These are phyloP conservation scores for Babesia ovata DNA, from an alignment of 169 alveolate genomes.

Conservation along the genomic window DNA sequence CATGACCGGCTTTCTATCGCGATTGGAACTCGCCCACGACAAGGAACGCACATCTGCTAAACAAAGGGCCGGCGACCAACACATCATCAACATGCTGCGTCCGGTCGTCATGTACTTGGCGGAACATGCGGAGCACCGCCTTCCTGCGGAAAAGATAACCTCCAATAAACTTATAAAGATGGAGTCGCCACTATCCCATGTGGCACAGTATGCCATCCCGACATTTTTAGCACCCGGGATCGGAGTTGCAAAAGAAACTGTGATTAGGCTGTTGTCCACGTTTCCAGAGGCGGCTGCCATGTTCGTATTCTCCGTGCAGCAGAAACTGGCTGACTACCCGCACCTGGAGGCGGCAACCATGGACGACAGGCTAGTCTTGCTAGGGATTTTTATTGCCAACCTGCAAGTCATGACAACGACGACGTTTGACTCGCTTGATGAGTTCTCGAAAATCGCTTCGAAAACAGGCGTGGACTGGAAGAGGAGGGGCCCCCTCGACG, in stretches of 20 bases:
- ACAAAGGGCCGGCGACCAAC: background rate
- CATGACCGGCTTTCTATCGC: background rate
- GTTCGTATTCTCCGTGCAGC: conserved; percentile 22
- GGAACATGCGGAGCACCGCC: background rate
- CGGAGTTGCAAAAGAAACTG: conserved; percentile 16
- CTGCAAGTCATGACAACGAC: conserved; percentile 25
- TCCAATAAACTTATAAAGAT: conserved; percentile 2
- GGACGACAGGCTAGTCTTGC: conserved; percentile 19
- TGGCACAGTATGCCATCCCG: conserved; percentile 41
- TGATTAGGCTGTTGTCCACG: conserved; percentile 39
- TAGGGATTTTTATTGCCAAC: conserved; percentile 28
- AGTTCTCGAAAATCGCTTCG: conserved; percentile 11
- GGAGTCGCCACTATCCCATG: conserved; percentile 19
- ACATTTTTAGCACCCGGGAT: background rate
- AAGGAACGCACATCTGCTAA: background rate
- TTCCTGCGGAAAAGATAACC: conserved; percentile 9
- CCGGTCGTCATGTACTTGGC: background rate
- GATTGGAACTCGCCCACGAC: background rate
- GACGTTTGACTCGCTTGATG: background rate
- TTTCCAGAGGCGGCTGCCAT: conserved; percentile 63
- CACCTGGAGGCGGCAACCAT: background rate
- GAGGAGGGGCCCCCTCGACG: conserved; percentile 1
- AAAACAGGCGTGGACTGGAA: conserved; percentile 2
- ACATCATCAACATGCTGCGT: background rate
- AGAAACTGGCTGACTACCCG: conserved; percentile 3